A percentile compares a stretch with the other conserved stretches of the same genome.
These are phyloP conservation scores for Dalbergia cultrata DNA, from an alignment of 306 rosid species.

Conservation along the genomic window DNA sequence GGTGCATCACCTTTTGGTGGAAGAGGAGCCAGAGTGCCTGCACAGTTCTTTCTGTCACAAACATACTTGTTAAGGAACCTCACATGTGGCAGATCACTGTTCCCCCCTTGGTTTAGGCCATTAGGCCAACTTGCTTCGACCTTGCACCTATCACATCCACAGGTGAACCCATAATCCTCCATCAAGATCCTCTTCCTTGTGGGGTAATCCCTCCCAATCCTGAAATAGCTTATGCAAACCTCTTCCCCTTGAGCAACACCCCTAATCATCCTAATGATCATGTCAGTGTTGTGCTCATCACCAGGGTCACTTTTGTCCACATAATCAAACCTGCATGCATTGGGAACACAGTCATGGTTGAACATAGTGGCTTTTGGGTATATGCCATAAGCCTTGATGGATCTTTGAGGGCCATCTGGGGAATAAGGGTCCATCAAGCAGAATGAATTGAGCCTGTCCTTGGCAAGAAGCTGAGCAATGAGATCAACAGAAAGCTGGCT, in stretches of 20 bases:
- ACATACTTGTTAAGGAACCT: constrained; percentile 62
- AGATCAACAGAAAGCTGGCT: constrained; percentile 49
- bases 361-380: constrained; percentile 64
- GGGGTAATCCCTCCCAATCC: constrained; percentile 51
- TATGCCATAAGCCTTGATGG: constrained; percentile 66
- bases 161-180: constrained; percentile 74
- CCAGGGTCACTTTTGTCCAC: constrained; percentile 45
- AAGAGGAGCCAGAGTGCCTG: constrained; percentile 78
- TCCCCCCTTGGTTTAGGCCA: neutral
- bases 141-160: constrained; percentile 77
- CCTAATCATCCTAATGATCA: constrained; percentile 64
- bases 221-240: constrained; percentile 77
- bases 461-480: constrained; percentile 61
- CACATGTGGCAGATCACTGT: constrained; percentile 59
- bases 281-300: constrained; percentile 56
- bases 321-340: constrained; percentile 84
- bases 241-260: constrained; percentile 72
- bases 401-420: constrained; percentile 56
- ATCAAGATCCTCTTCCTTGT: constrained; percentile 65
- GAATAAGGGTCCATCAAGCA: constrained; percentile 74
- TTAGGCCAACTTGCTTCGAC: constrained; percentile 64
- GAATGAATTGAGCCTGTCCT: constrained; percentile 71
- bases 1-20: constrained; percentile 56
- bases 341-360: constrained; percentile 80
- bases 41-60: constrained; percentile 61